Base-by-base conservation (phyloP, 768 basidiomycete genomes). In the Calocybe cyanea region DNA sequence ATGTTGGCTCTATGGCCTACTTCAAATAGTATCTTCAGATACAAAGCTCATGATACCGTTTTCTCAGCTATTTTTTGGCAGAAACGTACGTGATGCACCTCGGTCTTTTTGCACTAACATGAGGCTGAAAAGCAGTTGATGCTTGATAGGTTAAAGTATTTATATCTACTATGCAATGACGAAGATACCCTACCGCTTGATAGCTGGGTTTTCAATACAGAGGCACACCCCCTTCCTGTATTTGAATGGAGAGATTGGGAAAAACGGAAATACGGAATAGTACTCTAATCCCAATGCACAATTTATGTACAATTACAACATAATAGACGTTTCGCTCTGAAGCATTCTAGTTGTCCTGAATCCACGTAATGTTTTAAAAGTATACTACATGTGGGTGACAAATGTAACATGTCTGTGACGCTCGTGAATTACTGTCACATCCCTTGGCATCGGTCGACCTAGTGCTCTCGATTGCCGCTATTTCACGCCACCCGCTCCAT, bases 211-310 rank as follows among this genome's bases (percentile, higher is more conserved):
- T 78, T 81, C 50, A 81, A 81, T 49, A 79, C 79, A 0, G 77
- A 81, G 59, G 90, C 86, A 18, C 90, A 91, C 56, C 88, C 89
- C 14, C 61, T 91, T n/a, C 87, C 85, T 2, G 70, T 87, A 19
- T 84, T 87, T 48, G 56, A 71, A 18, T 87, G 84, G 87, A 75
- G 59, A 11, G 55, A 66, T 24, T 68, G 71, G 67, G 81, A 86
- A 62, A 76, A 68, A 50, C 58, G 64, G 46, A 57, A 54, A 39
- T 77, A 74, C 55, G 69, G 34, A n/a, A 35, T 35, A 14, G 6
- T 14, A 14, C 34, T n/a, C 14, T 35, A n/a, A 18, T 35, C 34
- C 14, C 34, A 14, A 7, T 7, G 34, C 4, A 35, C 8, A 32
- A 32, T 32, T 32, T 32, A 32, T n/a, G 31, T 8, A n/a, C 31